phyloP scores from a whole-genome alignment of 768 basidiomycete genomes.

The Xerocomellus dryophilus region DNA sequence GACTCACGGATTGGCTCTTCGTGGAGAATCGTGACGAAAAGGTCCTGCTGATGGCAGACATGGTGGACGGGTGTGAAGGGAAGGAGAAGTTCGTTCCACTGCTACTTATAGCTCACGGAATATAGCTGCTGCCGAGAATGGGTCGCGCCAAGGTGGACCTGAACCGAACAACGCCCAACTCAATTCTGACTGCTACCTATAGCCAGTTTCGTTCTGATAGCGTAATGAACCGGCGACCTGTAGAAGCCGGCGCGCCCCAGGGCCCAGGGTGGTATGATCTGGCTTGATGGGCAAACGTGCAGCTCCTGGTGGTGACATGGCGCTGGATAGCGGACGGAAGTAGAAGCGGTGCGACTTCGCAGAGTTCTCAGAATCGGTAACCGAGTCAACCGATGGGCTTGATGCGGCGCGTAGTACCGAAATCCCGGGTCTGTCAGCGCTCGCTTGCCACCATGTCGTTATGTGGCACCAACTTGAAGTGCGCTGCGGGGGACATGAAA shows the following conservation, averaged over 20 bases:
- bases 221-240: constrained; percentile 1
- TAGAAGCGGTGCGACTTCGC: no score
- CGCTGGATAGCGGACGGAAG: background rate
- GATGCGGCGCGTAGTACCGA: background rate
- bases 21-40: constrained; percentile 30
- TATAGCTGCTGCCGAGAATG: constrained; percentile 14
- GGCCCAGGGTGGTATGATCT: no score
- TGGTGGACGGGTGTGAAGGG: constrained; percentile 11
- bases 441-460: no score
- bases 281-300: no score
- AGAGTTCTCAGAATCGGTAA: background rate
- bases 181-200: constrained; percentile 3
- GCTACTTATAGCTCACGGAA: constrained; percentile 29
- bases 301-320: background rate
- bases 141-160: constrained; percentile 4
- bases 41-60: constrained; percentile 30
- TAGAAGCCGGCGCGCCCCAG: no score
- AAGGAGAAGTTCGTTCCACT: background rate
- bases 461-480: no score
- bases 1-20: constrained; percentile 27
- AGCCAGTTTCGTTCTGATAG: background rate
- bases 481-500: no score
- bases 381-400: background rate
- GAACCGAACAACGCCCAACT: constrained; percentile 22
- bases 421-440: no score